These are phyloP conservation scores for Daldinia eschscholtzii DNA, from an alignment of 2,329 filamentous ascomycete genomes.

Conservation along the genomic window DNA sequence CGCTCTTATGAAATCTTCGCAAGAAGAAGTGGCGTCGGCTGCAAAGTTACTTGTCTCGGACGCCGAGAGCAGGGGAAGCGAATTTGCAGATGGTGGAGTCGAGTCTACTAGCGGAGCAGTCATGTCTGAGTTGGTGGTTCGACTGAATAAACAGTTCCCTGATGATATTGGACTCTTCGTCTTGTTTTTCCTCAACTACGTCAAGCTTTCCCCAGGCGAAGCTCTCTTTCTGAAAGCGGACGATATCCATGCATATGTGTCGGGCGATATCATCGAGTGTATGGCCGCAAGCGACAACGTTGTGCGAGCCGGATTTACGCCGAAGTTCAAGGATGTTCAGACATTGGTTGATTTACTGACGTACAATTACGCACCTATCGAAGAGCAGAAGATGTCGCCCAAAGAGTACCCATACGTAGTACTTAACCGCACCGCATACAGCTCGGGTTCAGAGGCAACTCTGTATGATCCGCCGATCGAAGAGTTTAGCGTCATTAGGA, in stretches of 20 bases:
- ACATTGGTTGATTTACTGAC: constrained; percentile 93
- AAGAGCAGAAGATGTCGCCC: constrained; percentile 92
- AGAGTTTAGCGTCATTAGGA: constrained; percentile 91
- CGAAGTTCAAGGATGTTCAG: constrained; percentile 96
- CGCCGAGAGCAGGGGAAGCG: constrained; percentile 74
- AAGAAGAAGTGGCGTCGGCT: constrained; percentile 73
- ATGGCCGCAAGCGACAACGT: constrained; percentile 99
- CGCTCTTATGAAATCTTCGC: constrained; percentile 81
- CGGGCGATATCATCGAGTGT: constrained; percentile 96
- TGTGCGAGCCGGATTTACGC: constrained; percentile 95
- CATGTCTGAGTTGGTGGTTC: constrained; percentile 80
- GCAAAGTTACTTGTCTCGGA: constrained; percentile 77
- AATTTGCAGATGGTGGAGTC: constrained; percentile 81
- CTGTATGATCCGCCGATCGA: constrained; percentile 97
- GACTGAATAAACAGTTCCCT: constrained; percentile 87
- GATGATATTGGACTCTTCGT: constrained; percentile 93
- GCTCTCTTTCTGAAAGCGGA: constrained; percentile 97
- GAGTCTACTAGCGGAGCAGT: constrained; percentile 75
- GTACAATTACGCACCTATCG: constrained; percentile 94
- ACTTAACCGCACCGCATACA: constrained; percentile 85
- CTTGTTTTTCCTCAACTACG: constrained; percentile 96
- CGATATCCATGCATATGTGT: constrained; percentile 96
- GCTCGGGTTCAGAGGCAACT: constrained; percentile 75
- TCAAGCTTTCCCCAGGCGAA: constrained; percentile 87
- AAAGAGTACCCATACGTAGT: constrained; percentile 87